These are phyloP conservation scores for Lavandula angustifolia DNA, from an alignment of 257 asterid species.

Conservation along the genomic window DNA sequence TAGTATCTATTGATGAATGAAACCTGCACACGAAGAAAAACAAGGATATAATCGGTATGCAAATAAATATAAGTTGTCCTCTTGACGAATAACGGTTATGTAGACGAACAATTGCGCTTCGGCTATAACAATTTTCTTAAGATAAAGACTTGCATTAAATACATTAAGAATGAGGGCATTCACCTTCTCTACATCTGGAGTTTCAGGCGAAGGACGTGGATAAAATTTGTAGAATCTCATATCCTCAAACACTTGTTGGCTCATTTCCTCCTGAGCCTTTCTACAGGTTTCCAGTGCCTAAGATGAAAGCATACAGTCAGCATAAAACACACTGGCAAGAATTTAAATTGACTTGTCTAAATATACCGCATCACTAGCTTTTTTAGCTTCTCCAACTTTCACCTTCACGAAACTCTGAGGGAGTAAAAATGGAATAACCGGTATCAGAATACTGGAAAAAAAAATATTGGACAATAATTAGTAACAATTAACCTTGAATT, in stretches of 20 bases:
- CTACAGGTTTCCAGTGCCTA: constrained; percentile 87
- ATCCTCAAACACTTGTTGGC: constrained; percentile 62
- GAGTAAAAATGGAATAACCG: constrained; percentile 15
- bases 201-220: constrained; percentile 69
- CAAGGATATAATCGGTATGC: neutral
- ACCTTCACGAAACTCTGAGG: constrained; percentile 66
- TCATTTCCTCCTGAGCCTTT: constrained; percentile 77
- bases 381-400: constrained; percentile 76
- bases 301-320: constrained; percentile 25
- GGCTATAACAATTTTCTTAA: no score
- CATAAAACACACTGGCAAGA: constrained; percentile 5
- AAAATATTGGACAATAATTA: constrained; percentile 17
- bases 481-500: constrained; percentile 54
- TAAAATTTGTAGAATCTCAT: constrained; percentile 80
- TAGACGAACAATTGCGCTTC: no score
- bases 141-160: no score
- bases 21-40: no score
- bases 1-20: no score
- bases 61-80: no score
- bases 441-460: neutral
- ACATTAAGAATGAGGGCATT: constrained; percentile 19
- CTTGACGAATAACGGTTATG: no score
- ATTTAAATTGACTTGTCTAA: constrained; percentile 12
- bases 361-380: constrained; percentile 69
- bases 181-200: constrained; percentile 90